These are phyloP conservation scores for Volvariella surrecta DNA, from an alignment of 1,284 basidiomycete species.

Conservation along the genomic window DNA sequence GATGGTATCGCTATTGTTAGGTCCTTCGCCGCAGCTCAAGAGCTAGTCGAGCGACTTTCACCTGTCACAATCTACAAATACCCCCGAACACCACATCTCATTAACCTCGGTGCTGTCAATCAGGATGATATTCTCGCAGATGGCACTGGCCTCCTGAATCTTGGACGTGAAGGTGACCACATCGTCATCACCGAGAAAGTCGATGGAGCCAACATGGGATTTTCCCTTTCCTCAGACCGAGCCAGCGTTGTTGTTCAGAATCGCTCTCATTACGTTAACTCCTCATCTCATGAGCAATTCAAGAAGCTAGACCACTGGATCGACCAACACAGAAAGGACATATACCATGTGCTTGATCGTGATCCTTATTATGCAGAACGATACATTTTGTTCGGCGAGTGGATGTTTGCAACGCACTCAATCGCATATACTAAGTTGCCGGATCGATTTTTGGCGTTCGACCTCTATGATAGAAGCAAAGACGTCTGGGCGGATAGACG, in stretches of 20 bases:
- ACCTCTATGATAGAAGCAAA: slow-evolving; percentile 46
- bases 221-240: slow-evolving; percentile 43
- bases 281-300: slow-evolving; percentile 49
- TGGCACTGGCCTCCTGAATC: slow-evolving; percentile 4
- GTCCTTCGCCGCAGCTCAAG: slow-evolving; percentile 40
- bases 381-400: slow-evolving; percentile 55
- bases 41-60: slow-evolving; percentile 37
- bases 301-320: slow-evolving; percentile 47
- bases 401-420: slow-evolving; percentile 54
- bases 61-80: slow-evolving; percentile 44
- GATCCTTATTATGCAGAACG: slow-evolving; percentile 46
- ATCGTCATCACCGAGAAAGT: slow-evolving; percentile 55
- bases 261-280: slow-evolving; percentile 52
- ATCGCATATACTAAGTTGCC: slow-evolving; percentile 46
- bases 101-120: slow-evolving; percentile 48
- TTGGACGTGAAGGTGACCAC: slow-evolving; percentile 13
- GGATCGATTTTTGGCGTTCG: slow-evolving; percentile 49
- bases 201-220: slow-evolving; percentile 61
- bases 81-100: slow-evolving; percentile 50
- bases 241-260: slow-evolving; percentile 46
- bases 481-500: slow-evolving; percentile 31
- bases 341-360: slow-evolving; percentile 35
- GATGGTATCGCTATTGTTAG: slow-evolving; percentile 34
- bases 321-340: slow-evolving; percentile 33
- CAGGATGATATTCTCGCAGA: slow-evolving; percentile 37